Evolutionary conservation across 257 asterid species (phyloP).

Genomic region (Phtheirospermum japonicum): DNA sequence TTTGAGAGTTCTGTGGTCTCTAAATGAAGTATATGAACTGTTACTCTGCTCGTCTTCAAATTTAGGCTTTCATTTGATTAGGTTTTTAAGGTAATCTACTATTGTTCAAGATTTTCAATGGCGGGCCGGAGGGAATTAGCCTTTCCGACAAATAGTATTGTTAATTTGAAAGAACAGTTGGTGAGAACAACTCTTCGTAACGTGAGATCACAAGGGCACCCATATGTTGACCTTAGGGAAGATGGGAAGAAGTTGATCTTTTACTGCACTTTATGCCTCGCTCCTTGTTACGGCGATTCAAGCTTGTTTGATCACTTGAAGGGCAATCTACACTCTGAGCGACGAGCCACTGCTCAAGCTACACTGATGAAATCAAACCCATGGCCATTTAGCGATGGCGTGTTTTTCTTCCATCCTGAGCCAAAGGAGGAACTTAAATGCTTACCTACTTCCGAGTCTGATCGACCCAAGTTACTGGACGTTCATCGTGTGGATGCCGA

Average conservation of each 20-base stretch:
- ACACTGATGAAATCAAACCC: constrained; percentile 86
- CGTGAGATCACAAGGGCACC: constrained; percentile 78
- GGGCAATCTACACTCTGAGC: constrained; percentile 70
- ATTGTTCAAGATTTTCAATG: constrained; percentile 34
- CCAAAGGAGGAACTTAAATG: constrained; percentile 34
- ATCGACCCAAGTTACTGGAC: constrained; percentile 31
- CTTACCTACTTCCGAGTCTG: constrained; percentile 27
- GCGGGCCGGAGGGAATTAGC: constrained; percentile 52
- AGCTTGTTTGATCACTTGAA: constrained; percentile 65
- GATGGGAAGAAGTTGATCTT: constrained; percentile 81
- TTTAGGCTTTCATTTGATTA: constrained; percentile 29
- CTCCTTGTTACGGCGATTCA: constrained; percentile 75
- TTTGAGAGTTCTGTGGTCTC: constrained; percentile 14
- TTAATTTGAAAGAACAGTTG: constrained; percentile 68
- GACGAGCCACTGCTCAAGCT: constrained; percentile 62
- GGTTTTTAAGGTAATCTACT: constrained; percentile 14
- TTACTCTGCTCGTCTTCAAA: constrained; percentile 18
- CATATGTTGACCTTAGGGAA: constrained; percentile 80
- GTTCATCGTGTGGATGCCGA: constrained; percentile 31
- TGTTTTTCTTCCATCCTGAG: constrained; percentile 63
- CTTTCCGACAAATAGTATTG: constrained; percentile 37
- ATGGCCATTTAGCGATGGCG: constrained; percentile 92
- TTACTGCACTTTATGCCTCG: constrained; percentile 79
- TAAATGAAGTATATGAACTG: not conserved
- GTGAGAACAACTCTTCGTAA: constrained; percentile 60